A percentile compares a stretch with the other conserved stretches of the same genome.
These are phyloP conservation scores for Cardamine chenopodiifolia DNA, from an alignment of 345 rosid species.

Conservation along the genomic window DNA sequence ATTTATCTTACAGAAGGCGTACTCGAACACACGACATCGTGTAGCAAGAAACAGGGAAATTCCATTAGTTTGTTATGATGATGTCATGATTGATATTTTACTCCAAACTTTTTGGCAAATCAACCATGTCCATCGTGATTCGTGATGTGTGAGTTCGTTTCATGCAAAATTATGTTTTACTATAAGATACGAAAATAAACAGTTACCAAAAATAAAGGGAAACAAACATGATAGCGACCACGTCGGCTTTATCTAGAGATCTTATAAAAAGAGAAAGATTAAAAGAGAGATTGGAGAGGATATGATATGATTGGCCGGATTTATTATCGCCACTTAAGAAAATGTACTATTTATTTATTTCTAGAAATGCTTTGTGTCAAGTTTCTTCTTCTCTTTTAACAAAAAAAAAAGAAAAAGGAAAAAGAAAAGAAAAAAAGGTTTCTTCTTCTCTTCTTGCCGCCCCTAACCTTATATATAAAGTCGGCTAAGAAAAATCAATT, in stretches of 20 bases:
- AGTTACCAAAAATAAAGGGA: constrained; percentile 2
- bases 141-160: constrained; percentile 28
- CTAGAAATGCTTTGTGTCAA: not conserved
- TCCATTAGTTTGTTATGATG: constrained; percentile 25
- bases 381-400: not conserved
- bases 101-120: constrained; percentile 42
- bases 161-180: constrained; percentile 19
- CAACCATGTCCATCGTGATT: constrained; percentile 29
- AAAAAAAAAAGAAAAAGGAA: too few species aligned
- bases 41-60: constrained; percentile 24
- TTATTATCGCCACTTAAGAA: constrained; percentile 29
- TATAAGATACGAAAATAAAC: constrained; percentile 1
- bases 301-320: constrained; percentile 36
- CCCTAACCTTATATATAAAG: constrained; percentile 12
- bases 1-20: not conserved
- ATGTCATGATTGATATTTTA: constrained; percentile 21
- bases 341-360: constrained; percentile 3
- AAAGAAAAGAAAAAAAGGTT: not conserved
- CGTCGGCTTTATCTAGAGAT: constrained; percentile 40
- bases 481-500: not conserved
- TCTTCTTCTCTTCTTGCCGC: constrained; percentile 22
- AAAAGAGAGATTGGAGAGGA: constrained; percentile 33
- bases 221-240: constrained; percentile 38
- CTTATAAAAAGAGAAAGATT: constrained; percentile 29
- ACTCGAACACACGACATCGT: constrained; percentile 16